Percentiles rank a stretch among this genome's conserved stretches.
Evolutionary conservation across 2,329 filamentous ascomycete species (phyloP).

Genomic region (Colletotrichum viniferum): DNA sequence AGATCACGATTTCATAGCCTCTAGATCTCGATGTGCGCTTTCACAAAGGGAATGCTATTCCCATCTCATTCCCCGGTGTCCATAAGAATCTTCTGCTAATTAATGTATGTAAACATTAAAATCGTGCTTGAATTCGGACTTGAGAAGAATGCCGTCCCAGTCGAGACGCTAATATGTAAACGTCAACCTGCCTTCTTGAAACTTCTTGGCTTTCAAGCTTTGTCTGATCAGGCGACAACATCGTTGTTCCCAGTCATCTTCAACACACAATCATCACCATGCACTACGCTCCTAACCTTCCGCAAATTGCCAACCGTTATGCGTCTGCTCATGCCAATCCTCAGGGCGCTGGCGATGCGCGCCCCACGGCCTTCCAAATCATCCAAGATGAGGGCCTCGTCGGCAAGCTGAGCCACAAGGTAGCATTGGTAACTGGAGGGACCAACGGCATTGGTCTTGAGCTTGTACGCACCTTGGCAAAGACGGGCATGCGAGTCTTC

Average conservation of each 20-base stretch:
- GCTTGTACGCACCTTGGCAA: slow-evolving; percentile 43
- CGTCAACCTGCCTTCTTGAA: neutral
- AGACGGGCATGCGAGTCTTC: slow-evolving; percentile 48
- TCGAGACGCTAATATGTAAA: neutral
- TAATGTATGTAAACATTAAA: neutral
- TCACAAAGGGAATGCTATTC: neutral
- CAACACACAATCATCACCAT: neutral
- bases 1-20: neutral
- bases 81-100: neutral
- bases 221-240: neutral
- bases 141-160: neutral
- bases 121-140: neutral
- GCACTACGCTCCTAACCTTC: neutral
- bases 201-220: neutral
- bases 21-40: neutral
- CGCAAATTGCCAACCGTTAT: slow-evolving; percentile 3
- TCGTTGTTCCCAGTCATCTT: neutral
- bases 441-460: slow-evolving; percentile 46
- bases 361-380: slow-evolving; percentile 40
- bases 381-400: slow-evolving; percentile 32
- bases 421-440: slow-evolving; percentile 45
- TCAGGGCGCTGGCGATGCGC: slow-evolving; percentile 37
- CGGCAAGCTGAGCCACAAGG: slow-evolving; percentile 37
- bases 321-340: neutral
- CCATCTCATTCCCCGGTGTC: neutral